Evolutionary conservation across 2,329 filamentous ascomycete species (phyloP), one percentile per base, ranked within the genome.

Genomic region (Capronia epimyces): DNA sequence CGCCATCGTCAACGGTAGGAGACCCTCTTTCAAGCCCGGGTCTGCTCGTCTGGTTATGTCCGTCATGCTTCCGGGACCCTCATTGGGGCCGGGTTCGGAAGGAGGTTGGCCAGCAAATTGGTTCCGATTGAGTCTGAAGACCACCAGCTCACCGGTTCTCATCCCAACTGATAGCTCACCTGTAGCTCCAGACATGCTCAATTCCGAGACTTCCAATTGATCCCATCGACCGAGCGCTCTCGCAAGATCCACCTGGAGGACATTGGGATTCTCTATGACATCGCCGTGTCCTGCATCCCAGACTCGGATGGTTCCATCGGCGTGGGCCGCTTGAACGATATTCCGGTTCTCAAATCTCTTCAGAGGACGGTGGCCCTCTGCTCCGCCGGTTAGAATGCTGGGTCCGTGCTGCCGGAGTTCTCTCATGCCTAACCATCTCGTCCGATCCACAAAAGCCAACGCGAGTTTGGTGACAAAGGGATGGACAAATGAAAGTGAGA

Each of bases 231-330:
- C 86, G 3, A 97, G 75, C 1, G 91, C 87, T 57, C 88, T 80
- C 5, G 87, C 85, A 31, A 97, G 75, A 63, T 98, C 91, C 4
- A 95, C 82, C 69, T 98, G 91, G 20, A 97, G 72, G 46, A 88
- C 77, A 3, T 76, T 75, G 10, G 81, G 77, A 62, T 97, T 97
- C 67, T 98, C 93, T 44, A 98, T 86, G 63, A 96, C 88, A 64
- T 98, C 93, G 12, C 82, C 87, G 63, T 95, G 87, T 0, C 93
- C 93, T 16, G 85, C 81, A 68, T 98, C 93, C 89, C 90, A 98
- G 5, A 97, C 74, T 25, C 90, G 79, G n/a, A 98, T 76, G 0
- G 87, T 94, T 46, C 90, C 89, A 68, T 98, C 93, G 2, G 85
- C 89, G 66, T 98, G 91, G 0, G 89, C 85, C 3, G 87, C 88